phyloP scores from a whole-genome alignment of 805 yeast species.

The Metschnikowia reukaufii region DNA sequence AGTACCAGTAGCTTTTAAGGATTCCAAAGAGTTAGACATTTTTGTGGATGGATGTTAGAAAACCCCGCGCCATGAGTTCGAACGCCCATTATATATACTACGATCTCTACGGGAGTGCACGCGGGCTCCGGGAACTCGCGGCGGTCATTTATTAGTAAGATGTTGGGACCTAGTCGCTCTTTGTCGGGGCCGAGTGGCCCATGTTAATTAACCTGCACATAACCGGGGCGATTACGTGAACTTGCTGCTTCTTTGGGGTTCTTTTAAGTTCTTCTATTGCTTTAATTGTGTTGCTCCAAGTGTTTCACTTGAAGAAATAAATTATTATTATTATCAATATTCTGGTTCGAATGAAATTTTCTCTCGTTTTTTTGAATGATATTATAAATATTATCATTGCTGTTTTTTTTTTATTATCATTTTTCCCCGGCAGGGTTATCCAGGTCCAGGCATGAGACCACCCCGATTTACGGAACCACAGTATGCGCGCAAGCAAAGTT shows the following conservation, averaged over 20 bases:
- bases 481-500: neutral
- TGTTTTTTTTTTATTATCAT: no score
- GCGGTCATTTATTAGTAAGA: slow-evolving; percentile 14
- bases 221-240: neutral
- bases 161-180: neutral
- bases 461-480: neutral
- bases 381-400: no score
- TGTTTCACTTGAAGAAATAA: no score
- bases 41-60: neutral
- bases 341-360: no score
- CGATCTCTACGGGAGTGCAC: slow-evolving; percentile 4
- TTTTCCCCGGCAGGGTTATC: no score
- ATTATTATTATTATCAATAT: no score
- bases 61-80: slow-evolving; percentile 1
- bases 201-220: neutral
- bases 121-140: slow-evolving; percentile 15
- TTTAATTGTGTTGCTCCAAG: neutral
- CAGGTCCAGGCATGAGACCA: no score
- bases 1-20: slow-evolving; percentile 93
- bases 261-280: neutral
- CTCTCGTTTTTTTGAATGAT: no score
- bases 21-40: slow-evolving; percentile 73
- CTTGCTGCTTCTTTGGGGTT: neutral
- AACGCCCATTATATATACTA: slow-evolving; percentile 10
- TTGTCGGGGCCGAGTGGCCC: slow-evolving; percentile 10